Conservation (phyloP, 2,329 filamentous ascomycete species). For the Ceratocystis papillata region DNA sequence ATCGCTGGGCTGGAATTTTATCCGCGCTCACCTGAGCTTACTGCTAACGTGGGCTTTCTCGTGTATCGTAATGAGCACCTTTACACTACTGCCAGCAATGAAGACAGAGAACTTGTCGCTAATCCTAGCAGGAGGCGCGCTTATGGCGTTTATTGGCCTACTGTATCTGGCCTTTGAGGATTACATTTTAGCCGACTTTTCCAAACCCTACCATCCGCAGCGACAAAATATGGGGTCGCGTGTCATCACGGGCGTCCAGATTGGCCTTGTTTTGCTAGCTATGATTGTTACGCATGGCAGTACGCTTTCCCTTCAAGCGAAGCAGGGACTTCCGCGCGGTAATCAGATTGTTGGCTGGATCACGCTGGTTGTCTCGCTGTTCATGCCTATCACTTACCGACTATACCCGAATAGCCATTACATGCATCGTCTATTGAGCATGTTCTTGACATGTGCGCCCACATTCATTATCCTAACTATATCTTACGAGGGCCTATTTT, state of each 20-base stretch:
- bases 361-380: constrained; percentile 62
- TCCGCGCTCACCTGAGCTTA: constrained; percentile 54
- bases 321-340: constrained; percentile 70
- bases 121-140: constrained; percentile 61
- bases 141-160: constrained; percentile 68
- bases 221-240: constrained; percentile 25
- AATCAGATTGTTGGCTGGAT: constrained; percentile 82
- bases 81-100: constrained; percentile 77
- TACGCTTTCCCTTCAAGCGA: constrained; percentile 72
- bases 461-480: constrained; percentile 94
- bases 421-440: constrained; percentile 73
- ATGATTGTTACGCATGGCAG: constrained; percentile 82
- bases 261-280: constrained; percentile 68
- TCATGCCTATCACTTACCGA: constrained; percentile 71
- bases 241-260: constrained; percentile 55
- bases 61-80: constrained; percentile 75
- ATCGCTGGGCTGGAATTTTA: constrained; percentile 61
- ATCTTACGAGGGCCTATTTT: constrained; percentile 94
- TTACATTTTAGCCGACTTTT: constrained; percentile 40
- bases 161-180: constrained; percentile 74
- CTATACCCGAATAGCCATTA: constrained; percentile 76
- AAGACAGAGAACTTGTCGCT: constrained; percentile 67
- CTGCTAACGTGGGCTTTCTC: constrained; percentile 62
- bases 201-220: constrained; percentile 26
- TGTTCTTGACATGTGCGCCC: constrained; percentile 87